Base-by-base conservation (phyloP, 2,329 filamentous ascomycete species). In the Apiospora kogelbergensis region DNA sequence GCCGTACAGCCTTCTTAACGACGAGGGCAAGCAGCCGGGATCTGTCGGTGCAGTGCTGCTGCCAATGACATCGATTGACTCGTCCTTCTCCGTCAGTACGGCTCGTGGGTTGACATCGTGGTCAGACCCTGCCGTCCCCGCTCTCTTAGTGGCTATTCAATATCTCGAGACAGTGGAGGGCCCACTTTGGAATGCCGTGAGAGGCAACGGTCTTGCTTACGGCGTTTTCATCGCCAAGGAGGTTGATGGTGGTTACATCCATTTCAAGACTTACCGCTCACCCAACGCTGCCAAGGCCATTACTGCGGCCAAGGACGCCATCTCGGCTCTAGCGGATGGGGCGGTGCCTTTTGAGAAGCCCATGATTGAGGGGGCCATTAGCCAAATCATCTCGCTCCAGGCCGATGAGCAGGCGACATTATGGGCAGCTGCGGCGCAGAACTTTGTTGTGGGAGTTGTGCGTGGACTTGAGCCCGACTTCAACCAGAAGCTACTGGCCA, bases 131-230 rank as follows among this genome's bases (percentile, higher is more conserved):
- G 87, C 89, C 20, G 85, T 98, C 1, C 94, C 96, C 0, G 91
- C 95, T 2, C 86, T 97, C 66, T 89, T 97, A 79, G 95, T 99
- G 9, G 94, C 95, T 0, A 89, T 94, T 65, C 90, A 94, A 24
- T 98, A 98, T 78, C 91, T 99, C 70, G 95, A 98, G 77, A 91
- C 94, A 0, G 92, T 97, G 22, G 96, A 99, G 80, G 96, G 96
- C 0, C 96, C 96, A 0, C 88, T 99, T 41, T 98, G 96, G 95
- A 92, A 92, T 72, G 93, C 94, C 0, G 93, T 98, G 65, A 93
- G 96, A 63, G 96, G 96, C 68, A 96, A 93, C 57, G 96, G 96
- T 60, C 90, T 98, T 67, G 96, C 96, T 0, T 99, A 99, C 77
- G 95, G 95, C 67, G 91, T 92, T 0, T 89, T 88, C 74, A 97